Conservation (phyloP, 257 asterid species). For the Linaria vulgaris region DNA sequence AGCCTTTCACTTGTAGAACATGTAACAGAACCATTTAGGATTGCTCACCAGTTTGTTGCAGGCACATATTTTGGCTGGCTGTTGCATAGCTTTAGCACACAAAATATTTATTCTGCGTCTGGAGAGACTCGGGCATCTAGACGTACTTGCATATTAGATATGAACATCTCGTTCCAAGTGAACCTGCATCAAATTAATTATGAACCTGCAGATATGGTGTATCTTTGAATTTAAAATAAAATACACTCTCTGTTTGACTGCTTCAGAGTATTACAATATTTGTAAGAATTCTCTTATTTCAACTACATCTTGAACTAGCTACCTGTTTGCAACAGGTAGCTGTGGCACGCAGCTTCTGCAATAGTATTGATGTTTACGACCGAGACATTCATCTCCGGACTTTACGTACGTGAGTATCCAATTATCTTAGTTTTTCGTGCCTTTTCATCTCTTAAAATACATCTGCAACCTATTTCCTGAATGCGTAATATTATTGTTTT, state of each 20-base stretch:
- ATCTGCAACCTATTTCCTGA: neutral
- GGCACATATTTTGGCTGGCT: too few species aligned
- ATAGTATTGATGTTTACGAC: conserved; percentile 80
- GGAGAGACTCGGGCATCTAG: too few species aligned
- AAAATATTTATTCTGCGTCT: too few species aligned
- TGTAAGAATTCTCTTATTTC: conserved; percentile 9
- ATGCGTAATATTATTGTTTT: neutral
- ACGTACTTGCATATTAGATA: too few species aligned
- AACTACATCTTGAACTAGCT: conserved; percentile 15
- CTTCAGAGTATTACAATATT: neutral
- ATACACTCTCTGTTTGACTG: neutral
- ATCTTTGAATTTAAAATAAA: too few species aligned
- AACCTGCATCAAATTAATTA: too few species aligned
- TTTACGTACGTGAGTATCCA: conserved; percentile 63
- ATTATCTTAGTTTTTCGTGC: neutral
- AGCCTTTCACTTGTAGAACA: too few species aligned
- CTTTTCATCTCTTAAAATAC: neutral
- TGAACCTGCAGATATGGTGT: too few species aligned
- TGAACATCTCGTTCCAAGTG: too few species aligned
- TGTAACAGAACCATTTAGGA: too few species aligned
- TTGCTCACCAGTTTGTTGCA: too few species aligned
- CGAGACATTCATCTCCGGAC: conserved; percentile 93
- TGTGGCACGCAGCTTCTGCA: conserved; percentile 82
- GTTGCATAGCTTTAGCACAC: too few species aligned
- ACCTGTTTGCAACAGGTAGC: conserved; percentile 59